Base-by-base conservation (phyloP, 805 yeast species). In the Saturnispora galanensis region DNA sequence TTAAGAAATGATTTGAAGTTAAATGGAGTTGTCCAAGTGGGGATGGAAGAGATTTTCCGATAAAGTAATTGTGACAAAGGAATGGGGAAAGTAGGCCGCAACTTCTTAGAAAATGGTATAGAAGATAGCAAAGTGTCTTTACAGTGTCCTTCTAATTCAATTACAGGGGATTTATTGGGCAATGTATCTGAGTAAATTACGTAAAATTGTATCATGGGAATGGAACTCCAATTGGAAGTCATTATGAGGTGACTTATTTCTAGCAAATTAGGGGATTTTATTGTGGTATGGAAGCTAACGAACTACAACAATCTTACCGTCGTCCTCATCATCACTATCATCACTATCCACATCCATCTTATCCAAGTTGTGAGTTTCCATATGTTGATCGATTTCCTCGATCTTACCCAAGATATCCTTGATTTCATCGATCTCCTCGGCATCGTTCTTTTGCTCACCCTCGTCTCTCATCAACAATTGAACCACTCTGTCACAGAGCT, bases 391-490 rank as follows among this genome's bases (percentile, higher is more conserved):
- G 12, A 42, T 21, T 15, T 44, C 54, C 29, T 49, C 54, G n/a
- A 46, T 35, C 35, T 52, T 50, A 10, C 68, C 74, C 31, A 74
- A 53, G 42, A 79, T 68, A 54, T 78, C 84, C 6, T 70, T 71
- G 37, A 79, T 70, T 50, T 69, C 55, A 3, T 42, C 42, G 9
- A 45, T 66, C 44, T 73, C 76, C 26, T 66, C 75, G 37, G 71
- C 76, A 29, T 74, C 77, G 29, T 68, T 75, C 48, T 66, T 69
- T 31, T 69, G 71, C 18, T 67, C 68, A n/a, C 60, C 69, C 56
- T 89, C 97, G 57, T 90, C 97, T 69, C 97, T 78, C 93, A 84
- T 84, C 51, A 90, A 70, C 79, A 87, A 76, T 60, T 90, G 90
- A 17, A 89, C 98, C 35, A 84, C 63, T 59, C 93, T 74, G 54